Base-by-base conservation (phyloP, 1,139 yeast genomes). In the Taphrina populina region DNA sequence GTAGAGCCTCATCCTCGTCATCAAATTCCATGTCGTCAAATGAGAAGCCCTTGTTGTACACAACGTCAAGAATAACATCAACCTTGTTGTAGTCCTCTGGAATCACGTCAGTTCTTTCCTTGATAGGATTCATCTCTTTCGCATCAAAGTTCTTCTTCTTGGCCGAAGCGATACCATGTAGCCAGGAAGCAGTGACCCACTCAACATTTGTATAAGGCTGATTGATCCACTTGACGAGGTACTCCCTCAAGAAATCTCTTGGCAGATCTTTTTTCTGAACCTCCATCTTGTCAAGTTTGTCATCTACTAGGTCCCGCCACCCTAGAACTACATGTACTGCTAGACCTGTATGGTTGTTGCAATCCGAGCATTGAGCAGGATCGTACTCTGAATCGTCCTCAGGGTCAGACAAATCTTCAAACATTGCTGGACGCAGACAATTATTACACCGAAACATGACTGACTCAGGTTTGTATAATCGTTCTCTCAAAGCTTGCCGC, bases 161-260 rank as follows among this genome's bases (percentile, higher is more conserved):
- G 2, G 44, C 29, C 20, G 29, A 21, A 4, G 58, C 59, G 10
- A 52, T 15, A 4, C 60, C 57, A 11, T 59, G 40, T 6, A 62
- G 23, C 64, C 64, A 62, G 5, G 58, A 47, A 2, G 63, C 64
- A 20, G 56, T 57, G 7, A 61, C 57, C 64, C 64, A 62, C 7
- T 29, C 40, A 8, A 43, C 54, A n/a, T 46, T 34, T 23, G 58
- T 53, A 34, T 58, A 62, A 4, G 64, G 60, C 4, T 55, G 55
- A 5, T 52, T 46, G 11, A 39, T 52, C 54, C 60, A 61, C 32
- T 62, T 62, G 34, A 62, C 59, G 13, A 60, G 55, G 34, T 62
- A 62, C 41, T 62, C 63, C 8, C 33, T 33, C 33, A 39, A 21
- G 26, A 33, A 39, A 17, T 49, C 54, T 2, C 19, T n/a, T 11